These are phyloP conservation scores for Hyaloscypha hepaticicola DNA, from an alignment of 495 filamentous ascomycete species.

Conservation along the genomic window DNA sequence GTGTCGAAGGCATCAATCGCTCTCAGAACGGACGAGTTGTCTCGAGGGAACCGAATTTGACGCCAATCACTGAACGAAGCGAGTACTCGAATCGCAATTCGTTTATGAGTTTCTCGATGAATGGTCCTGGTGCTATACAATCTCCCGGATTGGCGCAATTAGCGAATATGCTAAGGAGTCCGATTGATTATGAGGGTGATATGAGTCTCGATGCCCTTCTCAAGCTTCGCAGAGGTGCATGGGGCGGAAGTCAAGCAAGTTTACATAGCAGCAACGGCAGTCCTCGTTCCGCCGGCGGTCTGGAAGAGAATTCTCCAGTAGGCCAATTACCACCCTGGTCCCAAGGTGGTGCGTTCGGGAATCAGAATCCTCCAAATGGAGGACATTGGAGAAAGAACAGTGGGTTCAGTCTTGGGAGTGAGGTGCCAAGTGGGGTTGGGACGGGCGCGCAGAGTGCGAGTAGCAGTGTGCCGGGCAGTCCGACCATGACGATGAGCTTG, in stretches of 20 bases:
- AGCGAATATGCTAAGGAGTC: slow-evolving; percentile 57
- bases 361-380: background rate
- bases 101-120: slow-evolving; percentile 69
- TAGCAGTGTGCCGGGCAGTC: slow-evolving; percentile 21
- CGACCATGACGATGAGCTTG: slow-evolving; percentile 28
- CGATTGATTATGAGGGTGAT: slow-evolving; percentile 53
- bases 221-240: slow-evolving; percentile 70
- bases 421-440: slow-evolving; percentile 4
- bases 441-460: slow-evolving; percentile 17
- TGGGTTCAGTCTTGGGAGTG: slow-evolving; percentile 22
- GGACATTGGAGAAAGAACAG: slow-evolving; percentile 28
- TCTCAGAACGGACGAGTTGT: slow-evolving; percentile 66
- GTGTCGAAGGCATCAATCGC: slow-evolving; percentile 60
- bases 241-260: slow-evolving; percentile 78
- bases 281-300: slow-evolving; percentile 15
- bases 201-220: slow-evolving; percentile 71
- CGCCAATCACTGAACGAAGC: slow-evolving; percentile 92
- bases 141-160: slow-evolving; percentile 70
- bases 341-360: background rate
- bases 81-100: slow-evolving; percentile 96
- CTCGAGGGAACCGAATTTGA: slow-evolving; percentile 84
- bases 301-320: slow-evolving; percentile 12
- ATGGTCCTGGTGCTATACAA: slow-evolving; percentile 40
- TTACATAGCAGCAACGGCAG: slow-evolving; percentile 56
- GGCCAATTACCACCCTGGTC: slow-evolving; percentile 24